A percentile compares a stretch with the other conserved stretches of the same genome.
phyloP scores from a whole-genome alignment of 768 basidiomycete species.

The Leucosporidium creatinivorum region DNA sequence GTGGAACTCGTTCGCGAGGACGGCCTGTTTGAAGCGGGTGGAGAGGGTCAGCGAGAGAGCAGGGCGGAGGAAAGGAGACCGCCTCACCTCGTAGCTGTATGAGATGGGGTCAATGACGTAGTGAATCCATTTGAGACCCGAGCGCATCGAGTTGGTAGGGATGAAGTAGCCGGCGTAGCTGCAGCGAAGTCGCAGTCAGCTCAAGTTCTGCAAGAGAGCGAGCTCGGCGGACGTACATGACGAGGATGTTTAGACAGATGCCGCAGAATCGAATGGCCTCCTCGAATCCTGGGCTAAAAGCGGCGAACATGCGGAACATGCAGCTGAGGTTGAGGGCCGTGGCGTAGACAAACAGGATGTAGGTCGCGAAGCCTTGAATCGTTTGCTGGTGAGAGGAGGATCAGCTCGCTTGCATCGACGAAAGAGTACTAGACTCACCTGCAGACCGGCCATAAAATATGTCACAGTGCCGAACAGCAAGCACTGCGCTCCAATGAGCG shows the following conservation, averaged over 20 bases:
- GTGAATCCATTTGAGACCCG: slow-evolving; percentile 35
- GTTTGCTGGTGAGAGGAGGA: slow-evolving; percentile 7
- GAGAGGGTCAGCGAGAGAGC: not conserved
- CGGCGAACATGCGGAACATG: slow-evolving; percentile 33
- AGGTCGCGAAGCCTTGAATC: slow-evolving; percentile 13
- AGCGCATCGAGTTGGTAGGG: slow-evolving; percentile 30
- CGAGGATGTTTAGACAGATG: slow-evolving; percentile 32
- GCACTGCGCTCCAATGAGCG: slow-evolving; percentile 36
- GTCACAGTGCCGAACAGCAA: slow-evolving; percentile 43
- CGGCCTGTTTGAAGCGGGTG: slow-evolving; percentile 9
- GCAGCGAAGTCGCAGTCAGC: not conserved
- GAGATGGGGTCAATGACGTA: slow-evolving; percentile 37
- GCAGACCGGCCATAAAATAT: slow-evolving; percentile 46
- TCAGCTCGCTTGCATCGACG: not conserved
- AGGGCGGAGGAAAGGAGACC: not conserved
- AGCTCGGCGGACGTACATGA: slow-evolving; percentile 25
- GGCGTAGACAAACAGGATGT: slow-evolving; percentile 31
- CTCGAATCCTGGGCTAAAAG: slow-evolving; percentile 27
- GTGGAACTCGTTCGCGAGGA: slow-evolving; percentile 34
- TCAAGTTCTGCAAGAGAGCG: slow-evolving; percentile 42
- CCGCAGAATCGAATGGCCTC: slow-evolving; percentile 32
- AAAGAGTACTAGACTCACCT: slow-evolving; percentile 23
- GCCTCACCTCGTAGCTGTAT: slow-evolving; percentile 35
- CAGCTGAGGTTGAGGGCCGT: slow-evolving; percentile 33
- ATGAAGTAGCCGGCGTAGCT: slow-evolving; percentile 33